A percentile compares a stretch with the other conserved stretches of the same genome.
These are phyloP conservation scores for Populus hybrid DNA, from an alignment of 441 rosid genomes.

Conservation along the genomic window DNA sequence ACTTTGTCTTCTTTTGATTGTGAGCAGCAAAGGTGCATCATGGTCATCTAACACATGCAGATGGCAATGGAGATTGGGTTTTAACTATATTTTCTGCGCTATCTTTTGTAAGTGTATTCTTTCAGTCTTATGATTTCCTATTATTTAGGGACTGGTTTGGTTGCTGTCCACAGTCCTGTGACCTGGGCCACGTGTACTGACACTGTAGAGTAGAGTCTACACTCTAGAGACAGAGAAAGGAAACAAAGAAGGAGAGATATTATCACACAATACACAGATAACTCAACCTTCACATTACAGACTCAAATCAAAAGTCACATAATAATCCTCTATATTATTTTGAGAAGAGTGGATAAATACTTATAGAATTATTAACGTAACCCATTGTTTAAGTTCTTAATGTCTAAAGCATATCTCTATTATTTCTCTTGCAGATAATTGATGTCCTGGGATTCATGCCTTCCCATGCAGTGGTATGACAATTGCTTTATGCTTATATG, in stretches of 20 bases:
- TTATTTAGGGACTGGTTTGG: neutral
- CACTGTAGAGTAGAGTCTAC: neutral
- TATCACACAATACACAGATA: neutral
- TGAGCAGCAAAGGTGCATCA: slow-evolving; percentile 85
- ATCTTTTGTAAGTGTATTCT: slow-evolving; percentile 67
- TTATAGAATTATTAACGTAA: neutral
- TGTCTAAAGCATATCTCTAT: slow-evolving; percentile 16
- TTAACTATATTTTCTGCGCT: slow-evolving; percentile 84
- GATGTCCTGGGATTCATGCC: slow-evolving; percentile 88
- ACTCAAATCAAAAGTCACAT: neutral
- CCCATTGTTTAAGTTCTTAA: neutral
- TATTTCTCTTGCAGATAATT: slow-evolving; percentile 61
- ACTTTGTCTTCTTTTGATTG: slow-evolving; percentile 13
- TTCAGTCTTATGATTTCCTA: slow-evolving; percentile 5
- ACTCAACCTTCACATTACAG: neutral
- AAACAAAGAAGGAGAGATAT: neutral
- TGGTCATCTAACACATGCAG: slow-evolving; percentile 86
- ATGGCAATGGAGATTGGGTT: slow-evolving; percentile 99
- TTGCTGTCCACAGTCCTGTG: neutral
- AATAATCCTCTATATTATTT: neutral
- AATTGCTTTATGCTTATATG: slow-evolving; percentile 13
- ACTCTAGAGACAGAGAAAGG: neutral
- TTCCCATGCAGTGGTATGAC: slow-evolving; percentile 86
- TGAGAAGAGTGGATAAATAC: neutral
- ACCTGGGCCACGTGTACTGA: neutral